Evolutionary conservation across 805 yeast species (phyloP), one percentile per base, ranked within the genome.

Genomic region (Phaffomyces antillensis): DNA sequence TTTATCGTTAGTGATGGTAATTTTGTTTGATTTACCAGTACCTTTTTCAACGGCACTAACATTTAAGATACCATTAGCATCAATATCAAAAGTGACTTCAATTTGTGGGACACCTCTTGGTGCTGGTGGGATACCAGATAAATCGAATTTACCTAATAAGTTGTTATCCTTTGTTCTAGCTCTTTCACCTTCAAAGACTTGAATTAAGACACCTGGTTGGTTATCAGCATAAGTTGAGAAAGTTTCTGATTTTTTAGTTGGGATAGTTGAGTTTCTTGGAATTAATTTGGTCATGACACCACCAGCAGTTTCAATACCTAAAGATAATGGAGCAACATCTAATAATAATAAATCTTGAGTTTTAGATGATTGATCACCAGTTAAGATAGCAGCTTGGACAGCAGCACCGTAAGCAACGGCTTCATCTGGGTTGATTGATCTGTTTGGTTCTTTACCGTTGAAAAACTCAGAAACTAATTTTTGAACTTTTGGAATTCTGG

Each of bases 321-420:
- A 70, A 45, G 97, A 90, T 67, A 90, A 79, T 71, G 98, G 97
- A 63, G 97, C 95, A 68, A 90, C 97, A 79, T 90, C 98, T 67
- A 91, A 80, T 64, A 90, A 78, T 66, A 91, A 76, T 69, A 89
- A 76, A 70, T 89, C 97, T 76, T 89, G 96, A 51, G 96, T 90
- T 84, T 88, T 88, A 51, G 96, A 82, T 36, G 96, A 89, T 58
- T 91, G 83, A 72, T 89, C 96, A 75, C 97, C 97, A 50, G 96
- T 81, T 66, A 89, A 79, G 65, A 89, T 89, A 58, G 96, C 96
- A 57, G 96, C 96, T 77, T 89, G 97, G 58, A 89, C 96, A 52
- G 96, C 96, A 59, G 97, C 97, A 83, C 97, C 96, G 75, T 89
- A 89, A 64, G 97, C 97, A 71, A 89, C 97, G 63, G 97, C 97